Evolutionary conservation across 164 flowering plant genomes (phyloP).

Genomic region (Platanus orientalis): DNA sequence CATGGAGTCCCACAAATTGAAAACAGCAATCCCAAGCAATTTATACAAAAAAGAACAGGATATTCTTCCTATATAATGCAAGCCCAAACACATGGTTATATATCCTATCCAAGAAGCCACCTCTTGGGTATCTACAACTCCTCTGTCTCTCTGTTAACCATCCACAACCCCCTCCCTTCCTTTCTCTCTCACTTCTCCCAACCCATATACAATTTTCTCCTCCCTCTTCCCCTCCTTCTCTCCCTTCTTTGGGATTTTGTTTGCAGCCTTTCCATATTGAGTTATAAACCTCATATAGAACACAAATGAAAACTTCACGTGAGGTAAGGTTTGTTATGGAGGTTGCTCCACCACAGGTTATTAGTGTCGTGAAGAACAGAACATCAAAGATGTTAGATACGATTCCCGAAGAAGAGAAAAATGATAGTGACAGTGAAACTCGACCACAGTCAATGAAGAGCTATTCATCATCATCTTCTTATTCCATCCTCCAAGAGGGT

Average conservation of each 20-base stretch:
- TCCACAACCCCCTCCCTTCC: no score
- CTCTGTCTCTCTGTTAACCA: no score
- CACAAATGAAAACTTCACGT: constrained; percentile 41
- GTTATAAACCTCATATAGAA: no score
- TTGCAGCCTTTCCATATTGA: no score
- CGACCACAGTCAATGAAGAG: constrained; percentile 1
- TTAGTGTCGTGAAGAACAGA: constrained; percentile 37
- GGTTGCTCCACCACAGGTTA: constrained; percentile 52
- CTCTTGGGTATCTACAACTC: background rate
- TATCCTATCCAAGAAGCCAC: constrained; percentile 7
- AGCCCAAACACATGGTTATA: constrained; percentile 17
- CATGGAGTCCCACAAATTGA: background rate
- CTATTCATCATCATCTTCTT: constrained; percentile 6
- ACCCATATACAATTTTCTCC: no score
- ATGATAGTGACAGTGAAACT: constrained; percentile 7
- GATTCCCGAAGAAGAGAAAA: constrained; percentile 47
- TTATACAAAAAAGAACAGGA: constrained; percentile 21
- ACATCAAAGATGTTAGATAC: constrained; percentile 48
- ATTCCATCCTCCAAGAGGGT: constrained; percentile 15
- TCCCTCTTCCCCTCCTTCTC: background rate
- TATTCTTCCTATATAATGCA: constrained; percentile 12
- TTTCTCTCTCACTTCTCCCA: no score
- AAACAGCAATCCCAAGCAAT: no score
- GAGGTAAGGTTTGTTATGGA: constrained; percentile 40
- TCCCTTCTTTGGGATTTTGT: no score